Evolutionary conservation across 176 grass and related monocot genomes (phyloP).

Genomic region (Echinochloa phyllopogon): DNA sequence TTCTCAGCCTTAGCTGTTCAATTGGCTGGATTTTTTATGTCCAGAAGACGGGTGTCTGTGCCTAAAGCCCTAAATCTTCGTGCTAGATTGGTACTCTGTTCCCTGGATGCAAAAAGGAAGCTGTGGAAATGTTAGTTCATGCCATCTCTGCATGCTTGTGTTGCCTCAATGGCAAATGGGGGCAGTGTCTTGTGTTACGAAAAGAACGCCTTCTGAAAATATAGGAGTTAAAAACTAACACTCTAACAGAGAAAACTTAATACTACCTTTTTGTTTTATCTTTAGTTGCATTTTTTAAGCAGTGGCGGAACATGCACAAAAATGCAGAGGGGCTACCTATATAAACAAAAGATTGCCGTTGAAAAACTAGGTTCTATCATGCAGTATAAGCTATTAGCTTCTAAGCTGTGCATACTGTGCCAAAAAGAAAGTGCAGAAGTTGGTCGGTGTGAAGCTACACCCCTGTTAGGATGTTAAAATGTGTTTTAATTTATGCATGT

Average conservation of each 20-base stretch:
- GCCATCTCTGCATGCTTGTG: neutral
- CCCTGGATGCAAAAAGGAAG: neutral
- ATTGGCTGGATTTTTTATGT: neutral
- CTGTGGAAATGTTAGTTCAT: constrained; percentile 1
- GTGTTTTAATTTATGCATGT: neutral
- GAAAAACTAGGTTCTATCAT: neutral
- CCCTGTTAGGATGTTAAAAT: neutral
- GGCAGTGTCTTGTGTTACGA: neutral
- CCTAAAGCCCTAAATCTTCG: neutral
- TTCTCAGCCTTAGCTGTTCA: neutral
- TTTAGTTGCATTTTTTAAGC: constrained; percentile 3
- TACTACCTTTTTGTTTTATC: neutral
- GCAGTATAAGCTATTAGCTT: neutral
- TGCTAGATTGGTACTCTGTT: neutral
- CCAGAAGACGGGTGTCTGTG: neutral
- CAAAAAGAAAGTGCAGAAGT: neutral
- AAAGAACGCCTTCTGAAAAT: constrained; percentile 3
- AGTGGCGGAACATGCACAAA: neutral
- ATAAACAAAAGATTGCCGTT: neutral
- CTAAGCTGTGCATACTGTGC: neutral
- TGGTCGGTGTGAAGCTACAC: neutral
- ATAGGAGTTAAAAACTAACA: neutral
- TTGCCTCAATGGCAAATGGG: neutral
- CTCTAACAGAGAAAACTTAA: neutral
- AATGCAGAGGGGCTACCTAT: neutral